These are phyloP conservation scores for Claviceps pusilla DNA, from an alignment of 2,329 filamentous ascomycete species.

Conservation along the genomic window DNA sequence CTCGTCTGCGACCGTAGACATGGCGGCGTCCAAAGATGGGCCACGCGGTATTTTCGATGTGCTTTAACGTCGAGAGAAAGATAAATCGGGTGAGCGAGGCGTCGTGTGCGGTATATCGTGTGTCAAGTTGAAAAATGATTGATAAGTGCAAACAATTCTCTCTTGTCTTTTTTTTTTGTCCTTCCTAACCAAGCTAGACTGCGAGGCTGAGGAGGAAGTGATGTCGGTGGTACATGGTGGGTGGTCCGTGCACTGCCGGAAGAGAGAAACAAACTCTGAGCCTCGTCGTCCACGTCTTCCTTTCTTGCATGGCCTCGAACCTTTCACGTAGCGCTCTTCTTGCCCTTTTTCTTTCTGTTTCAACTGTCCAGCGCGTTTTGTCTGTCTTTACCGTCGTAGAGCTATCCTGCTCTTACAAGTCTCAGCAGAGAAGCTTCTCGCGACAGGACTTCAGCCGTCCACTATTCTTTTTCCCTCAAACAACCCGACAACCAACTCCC, in stretches of 20 bases:
- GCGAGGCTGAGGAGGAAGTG: constrained; percentile 14
- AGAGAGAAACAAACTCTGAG: neutral
- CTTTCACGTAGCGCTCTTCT: neutral
- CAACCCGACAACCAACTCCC: neutral
- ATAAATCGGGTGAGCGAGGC: too few species aligned
- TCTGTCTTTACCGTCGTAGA: neutral
- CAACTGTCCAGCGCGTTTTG: neutral
- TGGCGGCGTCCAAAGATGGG: constrained; percentile 21
- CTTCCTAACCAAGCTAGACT: constrained; percentile 5
- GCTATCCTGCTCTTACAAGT: neutral
- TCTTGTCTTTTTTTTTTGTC: neutral
- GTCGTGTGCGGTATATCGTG: neutral
- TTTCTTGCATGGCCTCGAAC: neutral
- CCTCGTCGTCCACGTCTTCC: constrained; percentile 5
- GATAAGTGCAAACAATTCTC: neutral
- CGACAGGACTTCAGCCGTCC: neutral
- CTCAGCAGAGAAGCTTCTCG: neutral
- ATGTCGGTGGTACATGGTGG: constrained; percentile 6
- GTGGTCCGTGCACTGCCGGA: constrained; percentile 7
- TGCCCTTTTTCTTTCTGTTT: neutral
- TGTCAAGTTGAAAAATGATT: neutral
- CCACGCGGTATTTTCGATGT: neutral
- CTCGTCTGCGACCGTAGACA: constrained; percentile 89
- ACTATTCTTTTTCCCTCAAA: neutral
- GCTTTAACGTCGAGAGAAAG: neutral